Base-by-base conservation (phyloP, 2,329 filamentous ascomycete genomes). In the Stachybotrys echinatus region DNA sequence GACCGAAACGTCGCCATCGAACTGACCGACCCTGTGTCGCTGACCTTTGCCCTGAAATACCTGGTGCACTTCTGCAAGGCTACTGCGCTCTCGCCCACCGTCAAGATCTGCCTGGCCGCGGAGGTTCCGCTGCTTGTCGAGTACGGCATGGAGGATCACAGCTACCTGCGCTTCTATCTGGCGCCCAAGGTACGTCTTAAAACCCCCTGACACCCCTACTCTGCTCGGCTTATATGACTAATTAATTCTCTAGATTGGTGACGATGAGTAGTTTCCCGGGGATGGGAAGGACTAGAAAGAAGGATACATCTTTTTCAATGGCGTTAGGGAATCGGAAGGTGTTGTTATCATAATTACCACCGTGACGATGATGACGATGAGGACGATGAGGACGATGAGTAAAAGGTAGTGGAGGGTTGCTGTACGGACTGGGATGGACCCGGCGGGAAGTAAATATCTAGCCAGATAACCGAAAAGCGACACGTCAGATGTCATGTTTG, bases 31-130 rank as follows among this genome's bases (percentile, higher is more conserved):
- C 90, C 94, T 47, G 94, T 99, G 53, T 81, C 89, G 34, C 82
- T 99, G 55, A 97, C 92, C 46, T 99, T 99, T 77, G 97, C 94
- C 31, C 87, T 99, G 64, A 99, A 99, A 77, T 99, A 99, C 75
- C 86, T 99, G 3, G 89, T 95, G 80, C 97, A 97, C 82, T 99
- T 99, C 78, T 97, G 94, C 88, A 99, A 99, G 78, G 95, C 95
- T 31, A 88, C 90, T 55, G 85, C 84, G 48, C 78, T 99, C 54
- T 92, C 92, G 38, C 76, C 71, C 59, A 79, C 81, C 58, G 95
- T 99, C 72, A 94, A 88, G 75, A 85, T 99, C 61, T 95, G 88
- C 74, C 81, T 99, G 60, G 97, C 92, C 48, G 92, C 91, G 71
- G 94, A 99, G 74, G 92, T 99, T 47, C 94, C 94, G 23, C 84